Evolutionary conservation across 768 basidiomycete species (phyloP), one percentile per base, ranked within the genome.

Genomic region (Russula ochroleuca): DNA sequence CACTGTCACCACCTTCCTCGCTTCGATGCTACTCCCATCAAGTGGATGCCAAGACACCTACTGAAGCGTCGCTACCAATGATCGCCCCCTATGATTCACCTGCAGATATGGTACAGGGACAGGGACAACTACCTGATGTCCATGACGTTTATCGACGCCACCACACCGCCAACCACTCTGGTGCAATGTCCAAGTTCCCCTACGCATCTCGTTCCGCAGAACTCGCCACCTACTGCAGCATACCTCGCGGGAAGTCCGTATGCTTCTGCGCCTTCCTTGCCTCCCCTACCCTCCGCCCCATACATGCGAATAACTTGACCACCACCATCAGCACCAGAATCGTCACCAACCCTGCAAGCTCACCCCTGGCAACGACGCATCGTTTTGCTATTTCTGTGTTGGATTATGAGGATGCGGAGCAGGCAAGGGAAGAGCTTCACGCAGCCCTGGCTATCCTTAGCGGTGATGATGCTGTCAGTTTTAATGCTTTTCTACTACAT

Each of bases 381-480:
- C 82, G 83, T 58, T 97, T 89, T 76, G 96, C 96, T 8, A 92
- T 98, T 62, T 93, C 91, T 35, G 85, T 96, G n/a, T 78, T 99
- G 59, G 94, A 98, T 71, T 98, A 95, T 72, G 96, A 98, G 72
- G 96, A 99, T 74, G 79, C 80, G 13, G 88, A 90, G 67, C 90
- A 91, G 69, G 96, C 96, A 17, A 81, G 83, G 71, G 87, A 82
- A 72, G 94, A 99, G 75, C 75, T 99, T 67, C 80, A 83, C 67
- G 79, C 82, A 40, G 96, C 96, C 15, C 75, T 99, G 66, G 79
- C 78, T 37, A 74, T 83, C 38, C 77, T 93, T 23, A 88, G 85
- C 25, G 85, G n/a, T n/a, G 78, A 5, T 83, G n/a, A n/a, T n/a
- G n/a, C n/a, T n/a, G n/a, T n/a, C n/a, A n/a, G n/a, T n/a, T n/a